Conservation (phyloP, 331 rosid genomes). For the Cucumis variabilis region DNA sequence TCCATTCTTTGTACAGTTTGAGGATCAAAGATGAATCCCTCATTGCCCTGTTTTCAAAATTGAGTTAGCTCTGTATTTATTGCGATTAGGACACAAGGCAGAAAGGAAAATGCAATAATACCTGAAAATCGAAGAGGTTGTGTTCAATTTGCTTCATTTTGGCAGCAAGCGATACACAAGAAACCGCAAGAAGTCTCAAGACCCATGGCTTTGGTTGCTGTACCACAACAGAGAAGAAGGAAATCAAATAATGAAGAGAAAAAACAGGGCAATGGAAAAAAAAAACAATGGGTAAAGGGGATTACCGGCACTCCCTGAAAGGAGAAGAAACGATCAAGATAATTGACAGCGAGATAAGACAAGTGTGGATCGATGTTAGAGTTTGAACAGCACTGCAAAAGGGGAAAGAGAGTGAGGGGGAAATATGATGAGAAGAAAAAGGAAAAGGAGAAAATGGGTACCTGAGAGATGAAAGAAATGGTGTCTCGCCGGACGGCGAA, state of each 20-base stretch:
- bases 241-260: not conserved
- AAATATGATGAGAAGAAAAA: not conserved
- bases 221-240: not conserved
- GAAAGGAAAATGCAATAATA: conserved; percentile 16
- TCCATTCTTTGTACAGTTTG: conserved; percentile 91
- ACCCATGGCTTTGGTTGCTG: conserved; percentile 93
- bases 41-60: conserved; percentile 32
- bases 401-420: not conserved
- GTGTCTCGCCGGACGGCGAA: conserved; percentile 62
- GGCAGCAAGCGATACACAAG: conserved; percentile 83
- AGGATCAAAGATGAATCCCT: conserved; percentile 70
- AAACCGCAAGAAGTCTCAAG: conserved; percentile 71
- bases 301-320: conserved; percentile 68
- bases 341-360: conserved; percentile 81
- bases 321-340: conserved; percentile 88
- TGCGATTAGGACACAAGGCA: not conserved
- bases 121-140: conserved; percentile 66
- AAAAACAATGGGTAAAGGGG: not conserved
- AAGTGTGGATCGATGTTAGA: conserved; percentile 64
- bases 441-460: not conserved
- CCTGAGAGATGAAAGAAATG: conserved; percentile 74
- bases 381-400: conserved; percentile 57
- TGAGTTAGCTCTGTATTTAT: not conserved
- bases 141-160: conserved; percentile 79
- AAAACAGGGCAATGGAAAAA: not conserved